These are phyloP conservation scores for Sclerotinia minor DNA, from an alignment of 2,329 filamentous ascomycete species.

Conservation along the genomic window DNA sequence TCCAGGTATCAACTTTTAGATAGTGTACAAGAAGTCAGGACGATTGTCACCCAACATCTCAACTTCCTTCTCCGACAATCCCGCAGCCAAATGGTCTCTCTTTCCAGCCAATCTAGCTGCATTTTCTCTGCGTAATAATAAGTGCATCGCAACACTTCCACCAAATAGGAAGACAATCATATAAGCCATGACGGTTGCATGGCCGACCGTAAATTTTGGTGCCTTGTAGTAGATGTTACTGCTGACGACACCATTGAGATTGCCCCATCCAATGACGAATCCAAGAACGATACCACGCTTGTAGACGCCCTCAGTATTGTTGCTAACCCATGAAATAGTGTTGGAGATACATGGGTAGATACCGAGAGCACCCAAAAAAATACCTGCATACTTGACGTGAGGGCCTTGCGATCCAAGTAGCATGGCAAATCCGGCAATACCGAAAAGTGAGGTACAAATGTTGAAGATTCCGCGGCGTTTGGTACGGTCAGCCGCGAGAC, in stretches of 20 bases:
- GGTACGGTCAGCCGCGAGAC: constrained; percentile 75
- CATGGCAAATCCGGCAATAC: constrained; percentile 79
- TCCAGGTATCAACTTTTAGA: constrained; percentile 43
- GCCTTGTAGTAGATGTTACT: constrained; percentile 68
- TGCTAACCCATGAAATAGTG: constrained; percentile 82
- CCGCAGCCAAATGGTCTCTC: constrained; percentile 63
- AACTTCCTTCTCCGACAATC: constrained; percentile 62
- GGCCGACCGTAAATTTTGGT: constrained; percentile 63
- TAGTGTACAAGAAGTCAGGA: constrained; percentile 69
- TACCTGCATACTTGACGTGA: constrained; percentile 74
- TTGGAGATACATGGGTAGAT: constrained; percentile 87
- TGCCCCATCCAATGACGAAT: constrained; percentile 88
- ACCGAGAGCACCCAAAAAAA: constrained; percentile 78
- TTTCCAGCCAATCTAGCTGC: constrained; percentile 60
- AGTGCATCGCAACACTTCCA: constrained; percentile 67
- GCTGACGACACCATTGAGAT: constrained; percentile 66
- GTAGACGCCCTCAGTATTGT: constrained; percentile 86
- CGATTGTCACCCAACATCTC: constrained; percentile 66
- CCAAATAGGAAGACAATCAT: constrained; percentile 65
- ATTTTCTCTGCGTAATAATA: constrained; percentile 66
- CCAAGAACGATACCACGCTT: constrained; percentile 85
- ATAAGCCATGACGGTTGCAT: constrained; percentile 74
- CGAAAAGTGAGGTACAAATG: constrained; percentile 67
- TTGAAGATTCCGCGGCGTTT: constrained; percentile 77
- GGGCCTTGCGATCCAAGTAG: constrained; percentile 64